Evolutionary conservation across 306 rosid genomes (phyloP), one percentile per base, ranked within the genome.

Genomic region (Prinsepia uniflora): DNA sequence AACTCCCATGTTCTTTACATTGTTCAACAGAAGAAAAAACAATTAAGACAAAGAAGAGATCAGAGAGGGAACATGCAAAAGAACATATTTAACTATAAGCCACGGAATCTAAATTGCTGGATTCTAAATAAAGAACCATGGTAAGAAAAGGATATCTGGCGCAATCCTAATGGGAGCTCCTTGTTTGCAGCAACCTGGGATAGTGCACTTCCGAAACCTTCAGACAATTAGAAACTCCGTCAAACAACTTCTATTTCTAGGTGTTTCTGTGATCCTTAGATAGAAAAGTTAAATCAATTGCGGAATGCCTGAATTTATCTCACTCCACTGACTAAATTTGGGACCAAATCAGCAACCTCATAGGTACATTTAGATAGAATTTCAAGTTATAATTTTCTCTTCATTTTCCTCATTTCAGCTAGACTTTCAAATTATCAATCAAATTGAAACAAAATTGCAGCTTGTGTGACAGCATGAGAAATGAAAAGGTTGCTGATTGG

Each of bases 151-250:
- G 98, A 94, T 94, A 94, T 94, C 87, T 94, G 98, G 54, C 98
- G 96, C 86, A 90, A 68, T 36, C 97, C 97, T 41, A 87, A 48
- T 0, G 81, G 77, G 53, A 86, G 82, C 82, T 94, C 97, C 91
- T 78, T 84, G 79, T 91, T 89, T 70, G 95, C 87, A 52, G 89
- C 81, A 65, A 90, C 90, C 86, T 90, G 89, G 48, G 92, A 85
- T 62, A 94, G 75, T 24, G 97, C 98, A 84, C 88, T 81, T 59
- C 98, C 97, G 76, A 94, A 90, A 82, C 98, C 98, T 90, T 76
- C 58, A 83, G 30, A 75, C 78, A 80, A 80, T 54, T 18, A 77
- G 18, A 79, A 34, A 76, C 73, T 30, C n/a, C 52, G 67, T 42
- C 71, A 52, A 76, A 70, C 48, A 71, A n/a, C 52, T 48, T 34